These are phyloP conservation scores for Magnusiomyces tetraspermus DNA, from an alignment of 1,139 yeast genomes.

Conservation along the genomic window DNA sequence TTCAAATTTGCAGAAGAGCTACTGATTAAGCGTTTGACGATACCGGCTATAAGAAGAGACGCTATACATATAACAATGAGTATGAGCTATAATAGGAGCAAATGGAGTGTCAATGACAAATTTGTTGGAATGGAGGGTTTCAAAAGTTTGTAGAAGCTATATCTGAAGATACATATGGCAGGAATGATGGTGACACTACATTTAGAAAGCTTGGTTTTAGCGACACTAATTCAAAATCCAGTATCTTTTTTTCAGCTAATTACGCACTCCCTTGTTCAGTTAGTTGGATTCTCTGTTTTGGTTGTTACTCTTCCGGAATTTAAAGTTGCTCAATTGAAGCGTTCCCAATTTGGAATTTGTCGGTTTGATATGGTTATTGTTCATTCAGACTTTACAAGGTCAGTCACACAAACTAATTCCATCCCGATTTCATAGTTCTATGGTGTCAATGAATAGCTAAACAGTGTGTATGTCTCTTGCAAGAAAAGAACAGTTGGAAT, in stretches of 20 bases:
- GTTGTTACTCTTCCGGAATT: slow-evolving; percentile 87
- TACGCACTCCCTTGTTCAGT: slow-evolving; percentile 88
- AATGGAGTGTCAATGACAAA: slow-evolving; percentile 90
- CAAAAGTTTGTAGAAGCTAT: slow-evolving; percentile 81
- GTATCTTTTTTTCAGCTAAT: slow-evolving; percentile 93
- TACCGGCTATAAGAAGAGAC: slow-evolving; percentile 86
- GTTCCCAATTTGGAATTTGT: slow-evolving; percentile 94
- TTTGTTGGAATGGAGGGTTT: slow-evolving; percentile 85
- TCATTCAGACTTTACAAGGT: slow-evolving; percentile 76
- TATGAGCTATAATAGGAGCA: slow-evolving; percentile 98
- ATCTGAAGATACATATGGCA: slow-evolving; percentile 68
- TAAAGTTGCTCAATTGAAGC: slow-evolving; percentile 89
- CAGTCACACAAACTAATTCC: slow-evolving; percentile 89
- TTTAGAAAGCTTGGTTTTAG: slow-evolving; percentile 93
- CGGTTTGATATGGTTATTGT: slow-evolving; percentile 94
- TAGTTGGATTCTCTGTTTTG: slow-evolving; percentile 89
- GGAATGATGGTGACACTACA: slow-evolving; percentile 83
- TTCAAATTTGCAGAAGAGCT: slow-evolving; percentile 94
- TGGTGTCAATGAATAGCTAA: slow-evolving; percentile 90
- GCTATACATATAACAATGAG: slow-evolving; percentile 92
- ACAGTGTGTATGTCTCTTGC: slow-evolving; percentile 89
- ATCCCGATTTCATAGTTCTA: slow-evolving; percentile 89
- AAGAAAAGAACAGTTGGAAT: slow-evolving; percentile 49
- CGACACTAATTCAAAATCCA: slow-evolving; percentile 94
- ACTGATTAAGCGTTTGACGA: slow-evolving; percentile 95